Base-by-base conservation (phyloP, 2,329 filamentous ascomycete species). In the Pseudogymnoascus verrucosus region DNA sequence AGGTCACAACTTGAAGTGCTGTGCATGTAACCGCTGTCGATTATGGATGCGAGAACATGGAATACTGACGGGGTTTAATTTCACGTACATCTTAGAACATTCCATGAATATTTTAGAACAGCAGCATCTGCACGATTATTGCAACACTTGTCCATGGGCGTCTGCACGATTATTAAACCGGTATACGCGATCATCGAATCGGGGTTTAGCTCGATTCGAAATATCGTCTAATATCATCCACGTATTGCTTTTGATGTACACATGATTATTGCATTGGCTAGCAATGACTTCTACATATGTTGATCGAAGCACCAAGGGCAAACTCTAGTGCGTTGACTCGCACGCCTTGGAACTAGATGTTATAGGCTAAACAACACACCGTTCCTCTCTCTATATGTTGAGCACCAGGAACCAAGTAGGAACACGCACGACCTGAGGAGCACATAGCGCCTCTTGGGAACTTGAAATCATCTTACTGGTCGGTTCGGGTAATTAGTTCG, bases 221-320 rank as follows among this genome's bases (percentile, higher is more conserved):
- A 28, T 26, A 14, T 14, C 23, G 8, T 51, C 23, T n/a, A 28
- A 8, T 28, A 28, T 51, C 44, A 23, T 28, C 23, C 2, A 16
- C 6, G 14, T n/a, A 51, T 51, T 51, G 44, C 44, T 51, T 51
- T 28, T 51, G 21, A 28, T 28, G 44, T 16, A 26, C 44, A 51
- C 44, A 51, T 51, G 44, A 51, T 16, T 51, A 51, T 51, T 51
- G 44, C 44, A 28, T 51, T 51, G 44, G 44, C 44, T 28, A n/a
- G 21, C 23, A 51, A 28, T 51, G 28, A 26, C 23, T 28, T 28
- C 44, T 10, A 28, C 12, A 28, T 14, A 26, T 51, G 12, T 51
- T 51, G 44, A 51, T 51, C 21, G 10, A 28, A 7, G 44, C 4
- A 7, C 44, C 14, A 51, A 51, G 44, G 16, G 23, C 3, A 4